Conservation (phyloP, 2,329 filamentous ascomycete species). For the Huntiella abstrusa region DNA sequence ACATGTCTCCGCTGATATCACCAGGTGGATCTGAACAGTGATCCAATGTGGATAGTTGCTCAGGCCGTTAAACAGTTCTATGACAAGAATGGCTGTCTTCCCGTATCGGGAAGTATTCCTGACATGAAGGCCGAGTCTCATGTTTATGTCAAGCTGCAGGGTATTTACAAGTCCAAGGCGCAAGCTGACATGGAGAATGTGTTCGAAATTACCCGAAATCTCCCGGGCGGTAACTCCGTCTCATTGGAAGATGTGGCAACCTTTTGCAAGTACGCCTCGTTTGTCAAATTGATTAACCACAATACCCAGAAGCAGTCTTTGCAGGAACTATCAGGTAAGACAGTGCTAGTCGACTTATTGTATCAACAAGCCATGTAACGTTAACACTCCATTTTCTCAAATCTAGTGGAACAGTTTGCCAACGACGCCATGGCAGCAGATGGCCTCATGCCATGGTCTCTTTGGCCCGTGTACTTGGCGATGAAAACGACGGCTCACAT, state of each 20-base stretch:
- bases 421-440: constrained; percentile 34
- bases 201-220: constrained; percentile 38
- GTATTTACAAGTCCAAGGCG: constrained; percentile 81
- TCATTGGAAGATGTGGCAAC: constrained; percentile 60
- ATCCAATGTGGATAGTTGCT: constrained; percentile 69
- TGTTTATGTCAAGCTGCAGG: constrained; percentile 79
- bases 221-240: constrained; percentile 32
- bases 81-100: constrained; percentile 50
- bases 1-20: neutral
- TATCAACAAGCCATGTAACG: too few species aligned
- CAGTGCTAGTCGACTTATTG: neutral
- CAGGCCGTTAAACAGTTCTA: constrained; percentile 64
- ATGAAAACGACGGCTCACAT: constrained; percentile 22
- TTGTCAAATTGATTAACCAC: constrained; percentile 68
- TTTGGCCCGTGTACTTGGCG: constrained; percentile 51
- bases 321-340: constrained; percentile 6
- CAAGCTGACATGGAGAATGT: constrained; percentile 62
- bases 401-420: constrained; percentile 32
- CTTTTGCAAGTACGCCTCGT: constrained; percentile 90
- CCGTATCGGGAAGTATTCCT: constrained; percentile 70
- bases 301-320: constrained; percentile 11
- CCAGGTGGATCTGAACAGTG: neutral
- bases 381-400: neutral
- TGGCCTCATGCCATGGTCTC: constrained; percentile 34
- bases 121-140: constrained; percentile 95